Evolutionary conservation across 2,329 filamentous ascomycete species (phyloP), one percentile per base, ranked within the genome.

Genomic region (Plectosphaerella sp.): DNA sequence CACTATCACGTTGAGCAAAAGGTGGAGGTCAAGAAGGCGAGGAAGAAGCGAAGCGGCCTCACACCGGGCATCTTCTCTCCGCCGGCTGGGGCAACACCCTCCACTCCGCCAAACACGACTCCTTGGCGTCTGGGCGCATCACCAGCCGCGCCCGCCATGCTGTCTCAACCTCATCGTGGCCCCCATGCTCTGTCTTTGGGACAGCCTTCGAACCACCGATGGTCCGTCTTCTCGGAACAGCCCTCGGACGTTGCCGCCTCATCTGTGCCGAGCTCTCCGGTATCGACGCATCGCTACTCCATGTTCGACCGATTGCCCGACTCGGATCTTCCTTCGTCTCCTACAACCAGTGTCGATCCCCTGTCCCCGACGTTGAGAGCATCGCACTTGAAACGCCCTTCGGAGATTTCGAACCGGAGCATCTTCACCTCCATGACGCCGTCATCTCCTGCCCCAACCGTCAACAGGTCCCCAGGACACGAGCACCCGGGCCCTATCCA

Each of bases 191-290:
- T 70, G 57, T 58, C 64, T 45, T 67, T 77, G 45, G 58, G 71
- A 52, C 69, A 71, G 51, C 69, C 76, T 20, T 50, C 60, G 24
- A 77, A 81, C 54, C 79, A 81, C 54, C 79, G 85, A 49, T 92
- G 87, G 82, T 86, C 87, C 22, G 63, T 79, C 50, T 76, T 87
- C 61, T 82, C 84, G 1, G 77, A 78, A 45, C 73, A 77, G 47
- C 80, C 81, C 25, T 83, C 83, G 0, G 85, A 88, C 10, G 83
- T 87, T 53, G 78, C 82, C 2, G 69, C 82, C 1, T 90, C 88
- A 2, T 96, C 92, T 0, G 78, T 87, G 2, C 87, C 91, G 2
- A 91, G 86, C 60, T 97, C 93, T 4, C 92, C 94, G 0, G 80
- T 79, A 45, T 94, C 91, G 2, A 84, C 83, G 28, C 84, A 84